These are phyloP conservation scores for Mortierella polycephala DNA, from an alignment of 371 early-diverging fungal genomes.

Conservation along the genomic window DNA sequence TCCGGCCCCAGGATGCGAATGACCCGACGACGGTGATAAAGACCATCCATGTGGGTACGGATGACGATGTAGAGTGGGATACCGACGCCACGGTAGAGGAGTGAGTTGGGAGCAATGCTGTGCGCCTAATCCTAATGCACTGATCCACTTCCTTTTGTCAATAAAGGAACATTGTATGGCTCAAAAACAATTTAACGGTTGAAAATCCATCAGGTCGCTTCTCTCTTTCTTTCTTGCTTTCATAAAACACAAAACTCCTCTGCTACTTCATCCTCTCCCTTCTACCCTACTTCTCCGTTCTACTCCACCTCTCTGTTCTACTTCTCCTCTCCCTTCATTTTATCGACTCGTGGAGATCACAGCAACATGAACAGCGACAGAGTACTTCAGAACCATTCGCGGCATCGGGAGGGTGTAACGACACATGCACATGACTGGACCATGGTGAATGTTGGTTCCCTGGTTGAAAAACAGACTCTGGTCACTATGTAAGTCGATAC, in stretches of 20 bases:
- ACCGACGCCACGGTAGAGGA: background rate
- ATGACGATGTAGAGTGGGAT: background rate
- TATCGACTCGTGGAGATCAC: background rate
- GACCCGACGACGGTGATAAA: slow-evolving; percentile 35
- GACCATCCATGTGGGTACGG: slow-evolving; percentile 8
- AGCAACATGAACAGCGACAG: slow-evolving; percentile 22
- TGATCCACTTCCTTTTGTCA: too few species aligned
- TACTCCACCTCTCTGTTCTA: background rate
- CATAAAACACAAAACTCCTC: background rate
- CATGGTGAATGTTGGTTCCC: slow-evolving; percentile 61
- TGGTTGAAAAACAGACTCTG: slow-evolving; percentile 63
- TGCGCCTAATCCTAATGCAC: too few species aligned
- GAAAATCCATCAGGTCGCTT: background rate
- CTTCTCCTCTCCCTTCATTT: background rate
- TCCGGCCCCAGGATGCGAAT: slow-evolving; percentile 7
- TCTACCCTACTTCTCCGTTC: background rate
- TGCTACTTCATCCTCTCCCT: background rate
- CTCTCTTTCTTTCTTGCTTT: background rate
- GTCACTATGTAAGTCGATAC: slow-evolving; percentile 62
- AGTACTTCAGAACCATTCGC: slow-evolving; percentile 17
- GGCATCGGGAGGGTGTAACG: slow-evolving; percentile 64
- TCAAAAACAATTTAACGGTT: too few species aligned
- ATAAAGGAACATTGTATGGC: too few species aligned
- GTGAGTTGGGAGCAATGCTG: background rate
- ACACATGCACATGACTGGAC: slow-evolving; percentile 67